These are phyloP conservation scores for Xylariaceae sp. DNA, from an alignment of 2,329 filamentous ascomycete genomes.

Conservation along the genomic window DNA sequence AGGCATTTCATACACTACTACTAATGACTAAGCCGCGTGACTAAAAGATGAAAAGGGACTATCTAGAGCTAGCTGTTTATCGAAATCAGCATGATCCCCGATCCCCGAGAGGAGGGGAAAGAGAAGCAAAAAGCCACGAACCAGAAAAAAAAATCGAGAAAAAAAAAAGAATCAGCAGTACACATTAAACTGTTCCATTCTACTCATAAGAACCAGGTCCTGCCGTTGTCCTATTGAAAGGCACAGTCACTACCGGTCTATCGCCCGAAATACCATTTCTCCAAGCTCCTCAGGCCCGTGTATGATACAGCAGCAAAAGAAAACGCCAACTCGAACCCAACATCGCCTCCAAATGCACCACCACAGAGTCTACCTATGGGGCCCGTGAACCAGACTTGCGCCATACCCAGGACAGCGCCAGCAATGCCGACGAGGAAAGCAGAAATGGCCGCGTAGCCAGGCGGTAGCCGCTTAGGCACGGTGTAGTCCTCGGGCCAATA, in stretches of 20 bases:
- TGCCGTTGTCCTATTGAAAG: neutral
- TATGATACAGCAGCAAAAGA: constrained; percentile 23
- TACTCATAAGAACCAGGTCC: neutral
- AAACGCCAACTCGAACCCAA: constrained; percentile 29
- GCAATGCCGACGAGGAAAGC: constrained; percentile 60
- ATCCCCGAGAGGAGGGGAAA: neutral
- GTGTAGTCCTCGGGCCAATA: constrained; percentile 58
- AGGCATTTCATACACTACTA: too few species aligned
- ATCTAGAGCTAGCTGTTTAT: neutral
- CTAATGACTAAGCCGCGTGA: too few species aligned
- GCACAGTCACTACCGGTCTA: constrained; percentile 1
- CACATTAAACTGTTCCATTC: neutral
- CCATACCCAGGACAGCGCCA: constrained; percentile 66
- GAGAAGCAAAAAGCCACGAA: neutral
- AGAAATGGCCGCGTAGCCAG: constrained; percentile 56
- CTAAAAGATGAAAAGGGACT: too few species aligned
- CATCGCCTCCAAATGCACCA: constrained; percentile 32
- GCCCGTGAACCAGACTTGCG: constrained; percentile 63
- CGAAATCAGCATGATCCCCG: neutral
- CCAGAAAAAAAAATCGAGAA: neutral
- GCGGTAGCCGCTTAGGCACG: constrained; percentile 52
- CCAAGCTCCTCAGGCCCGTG: constrained; percentile 19
- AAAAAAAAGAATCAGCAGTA: neutral
- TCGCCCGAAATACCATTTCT: constrained; percentile 20
- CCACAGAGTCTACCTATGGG: constrained; percentile 59